Conservation (phyloP, 805 yeast genomes). For the Candida succiphila region DNA sequence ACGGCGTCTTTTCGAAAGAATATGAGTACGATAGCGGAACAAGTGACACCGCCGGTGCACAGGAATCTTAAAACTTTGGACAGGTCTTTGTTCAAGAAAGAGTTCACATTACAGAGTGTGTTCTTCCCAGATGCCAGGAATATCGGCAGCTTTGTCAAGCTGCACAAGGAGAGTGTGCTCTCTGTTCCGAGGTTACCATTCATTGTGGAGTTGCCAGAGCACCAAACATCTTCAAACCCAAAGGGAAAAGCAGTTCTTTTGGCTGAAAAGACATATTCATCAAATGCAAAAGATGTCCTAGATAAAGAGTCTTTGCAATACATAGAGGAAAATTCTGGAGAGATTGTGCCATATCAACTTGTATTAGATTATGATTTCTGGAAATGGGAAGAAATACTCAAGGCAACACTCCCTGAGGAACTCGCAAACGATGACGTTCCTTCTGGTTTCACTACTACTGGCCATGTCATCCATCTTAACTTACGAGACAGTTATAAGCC, state of each 20-base stretch:
- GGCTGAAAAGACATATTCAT: conserved; percentile 33
- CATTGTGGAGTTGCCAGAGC: conserved; percentile 33
- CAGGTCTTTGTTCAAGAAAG: conserved; percentile 46
- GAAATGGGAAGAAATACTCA: conserved; percentile 81
- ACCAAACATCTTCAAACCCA: conserved; percentile 19
- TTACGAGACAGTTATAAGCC: conserved; percentile 78
- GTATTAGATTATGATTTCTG: conserved; percentile 67
- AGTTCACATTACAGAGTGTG: conserved; percentile 58
- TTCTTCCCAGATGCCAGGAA: conserved; percentile 55
- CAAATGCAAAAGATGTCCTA: conserved; percentile 27
- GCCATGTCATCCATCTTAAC: conserved; percentile 92
- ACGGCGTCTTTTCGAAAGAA: no score
- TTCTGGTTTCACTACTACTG: conserved; percentile 84
- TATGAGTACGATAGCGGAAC: background rate
- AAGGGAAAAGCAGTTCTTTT: conserved; percentile 48
- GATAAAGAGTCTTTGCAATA: conserved; percentile 32
- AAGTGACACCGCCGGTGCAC: conserved; percentile 51
- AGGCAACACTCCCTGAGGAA: conserved; percentile 66
- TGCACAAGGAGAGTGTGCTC: conserved; percentile 49
- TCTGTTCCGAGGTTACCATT: conserved; percentile 63
- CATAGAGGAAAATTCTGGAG: conserved; percentile 36
- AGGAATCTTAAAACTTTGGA: conserved; percentile 59
- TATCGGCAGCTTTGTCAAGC: conserved; percentile 53
- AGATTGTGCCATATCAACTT: conserved; percentile 43
- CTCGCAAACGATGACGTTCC: conserved; percentile 69